Evolutionary conservation across 768 basidiomycete genomes (phyloP).

Genomic region (Trametes meyenii): DNA sequence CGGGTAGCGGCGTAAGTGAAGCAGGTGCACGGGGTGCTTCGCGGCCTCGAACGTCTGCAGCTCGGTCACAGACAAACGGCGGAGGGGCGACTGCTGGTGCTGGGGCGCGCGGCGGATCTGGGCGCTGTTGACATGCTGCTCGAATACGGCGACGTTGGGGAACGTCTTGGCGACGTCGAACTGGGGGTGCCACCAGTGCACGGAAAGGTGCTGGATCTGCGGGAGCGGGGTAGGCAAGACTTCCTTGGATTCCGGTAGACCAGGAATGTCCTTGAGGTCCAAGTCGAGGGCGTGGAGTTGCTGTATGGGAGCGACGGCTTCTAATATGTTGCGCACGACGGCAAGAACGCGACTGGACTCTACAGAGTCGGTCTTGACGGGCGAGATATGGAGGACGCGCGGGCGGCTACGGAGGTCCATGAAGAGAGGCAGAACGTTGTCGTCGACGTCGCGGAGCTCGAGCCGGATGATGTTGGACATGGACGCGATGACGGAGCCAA

Average conservation of each 20-base stretch:
- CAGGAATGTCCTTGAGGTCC: slow-evolving; percentile 9
- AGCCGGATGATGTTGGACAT: slow-evolving; percentile 4
- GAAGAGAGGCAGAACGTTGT: slow-evolving; percentile 6
- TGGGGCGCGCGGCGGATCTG: slow-evolving; percentile 1
- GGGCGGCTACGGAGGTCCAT: slow-evolving; percentile 1
- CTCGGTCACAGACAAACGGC: slow-evolving; percentile 13
- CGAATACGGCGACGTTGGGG: slow-evolving; percentile 6
- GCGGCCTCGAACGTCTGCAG: not conserved
- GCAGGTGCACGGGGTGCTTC: slow-evolving; percentile 10
- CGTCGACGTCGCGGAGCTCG: slow-evolving; percentile 11
- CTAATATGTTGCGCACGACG: not conserved
- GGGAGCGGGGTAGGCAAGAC: not conserved
- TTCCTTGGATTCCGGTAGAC: not conserved
- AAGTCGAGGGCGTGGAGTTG: slow-evolving; percentile 11
- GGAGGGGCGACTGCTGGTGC: not conserved
- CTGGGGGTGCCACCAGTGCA: slow-evolving; percentile 9
- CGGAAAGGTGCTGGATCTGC: slow-evolving; percentile 6
- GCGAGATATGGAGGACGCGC: slow-evolving; percentile 1
- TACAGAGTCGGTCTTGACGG: not conserved
- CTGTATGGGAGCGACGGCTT: not conserved
- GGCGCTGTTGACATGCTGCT: slow-evolving; percentile 14
- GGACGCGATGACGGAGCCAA: slow-evolving; percentile 4
- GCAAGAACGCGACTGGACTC: slow-evolving; percentile 2
- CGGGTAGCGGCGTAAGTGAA: slow-evolving; percentile 14
- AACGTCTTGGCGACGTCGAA: slow-evolving; percentile 10